Evolutionary conservation across 2,329 filamentous ascomycete species (phyloP), one percentile per base, ranked within the genome.

Genomic region (Lecanicillium sp.): DNA sequence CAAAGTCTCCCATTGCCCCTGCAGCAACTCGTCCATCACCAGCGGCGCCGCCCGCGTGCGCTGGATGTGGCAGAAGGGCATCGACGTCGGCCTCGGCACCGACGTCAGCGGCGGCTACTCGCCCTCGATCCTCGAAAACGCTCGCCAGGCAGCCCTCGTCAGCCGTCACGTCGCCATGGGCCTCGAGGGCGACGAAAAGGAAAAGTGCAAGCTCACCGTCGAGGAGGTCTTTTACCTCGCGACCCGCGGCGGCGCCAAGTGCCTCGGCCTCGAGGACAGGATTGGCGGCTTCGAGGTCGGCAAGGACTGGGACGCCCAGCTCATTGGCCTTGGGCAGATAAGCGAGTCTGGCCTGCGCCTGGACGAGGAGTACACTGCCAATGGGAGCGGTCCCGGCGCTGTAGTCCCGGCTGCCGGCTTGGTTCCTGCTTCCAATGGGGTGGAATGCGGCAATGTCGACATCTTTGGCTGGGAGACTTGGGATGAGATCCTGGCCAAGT

Each of bases 391-490:
- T 29, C 20, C 19, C 5, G 38, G 38, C 9, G 19, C 38, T 3
- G n/a, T 29, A 2, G 30, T 34, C 17, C 13, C 19, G 7, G 25
- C 37, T 3, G 32, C 25, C n/a, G 38, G 33, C 33, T 46, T 43
- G 13, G 48, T 46, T 9, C 48, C 45, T 4, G 47, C 35, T n/a
- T 30, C 22, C 0, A 35, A 48, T 15, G 43, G 33, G 4, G 50
- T 48, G 2, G 65, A 71, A 4, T 62, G 64, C 2, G 80, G 82
- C 0, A 78, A 80, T 33, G 86, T 95, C 0, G 88, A 95, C 59
- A 59, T 95, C 0, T 98, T 95, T 66, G 89, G 88, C 1, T 87
- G 82, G 75, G 90, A 96, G 71, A 75, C 55, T n/a, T 94, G 85
- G 86, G 77, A 83, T 29, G 86, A 96, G 52, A 77, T 70, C 53